Conservation (phyloP, 2,329 filamentous ascomycete species). For the Alternaria solani region DNA sequence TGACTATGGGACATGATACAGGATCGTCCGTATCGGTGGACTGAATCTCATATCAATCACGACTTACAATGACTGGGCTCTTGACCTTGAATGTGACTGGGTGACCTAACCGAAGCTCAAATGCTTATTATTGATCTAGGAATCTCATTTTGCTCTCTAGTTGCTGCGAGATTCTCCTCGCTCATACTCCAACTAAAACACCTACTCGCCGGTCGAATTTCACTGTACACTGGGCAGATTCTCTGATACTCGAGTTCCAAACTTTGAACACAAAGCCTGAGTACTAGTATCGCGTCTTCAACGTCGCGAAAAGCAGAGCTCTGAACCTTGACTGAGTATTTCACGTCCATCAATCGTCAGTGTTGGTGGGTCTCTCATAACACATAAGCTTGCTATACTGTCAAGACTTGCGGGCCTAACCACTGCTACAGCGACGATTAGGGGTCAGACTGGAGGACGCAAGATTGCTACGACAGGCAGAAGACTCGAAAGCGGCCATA, state of each 20-base stretch:
- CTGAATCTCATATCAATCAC: background rate
- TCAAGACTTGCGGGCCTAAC: too few relatives aligned
- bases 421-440: too few relatives aligned
- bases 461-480: too few relatives aligned
- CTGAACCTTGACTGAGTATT: background rate
- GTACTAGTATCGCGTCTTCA: background rate
- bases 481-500: too few relatives aligned
- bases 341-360: too few relatives aligned
- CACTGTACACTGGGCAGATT: background rate
- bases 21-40: background rate
- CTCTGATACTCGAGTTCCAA: background rate
- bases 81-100: background rate
- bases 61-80: background rate
- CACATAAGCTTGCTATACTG: too few relatives aligned
- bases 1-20: background rate
- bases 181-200: background rate
- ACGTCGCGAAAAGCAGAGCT: background rate
- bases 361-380: too few relatives aligned
- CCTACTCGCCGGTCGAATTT: rapidly evolving
- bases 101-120: background rate
- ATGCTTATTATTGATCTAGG: background rate
- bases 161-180: background rate
- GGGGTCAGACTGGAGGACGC: too few relatives aligned
- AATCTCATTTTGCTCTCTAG: background rate
- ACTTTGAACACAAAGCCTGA: background rate